Evolutionary conservation across 1,284 basidiomycete genomes (phyloP), one percentile per base, ranked within the genome.

Genomic region (Boletus mariae): DNA sequence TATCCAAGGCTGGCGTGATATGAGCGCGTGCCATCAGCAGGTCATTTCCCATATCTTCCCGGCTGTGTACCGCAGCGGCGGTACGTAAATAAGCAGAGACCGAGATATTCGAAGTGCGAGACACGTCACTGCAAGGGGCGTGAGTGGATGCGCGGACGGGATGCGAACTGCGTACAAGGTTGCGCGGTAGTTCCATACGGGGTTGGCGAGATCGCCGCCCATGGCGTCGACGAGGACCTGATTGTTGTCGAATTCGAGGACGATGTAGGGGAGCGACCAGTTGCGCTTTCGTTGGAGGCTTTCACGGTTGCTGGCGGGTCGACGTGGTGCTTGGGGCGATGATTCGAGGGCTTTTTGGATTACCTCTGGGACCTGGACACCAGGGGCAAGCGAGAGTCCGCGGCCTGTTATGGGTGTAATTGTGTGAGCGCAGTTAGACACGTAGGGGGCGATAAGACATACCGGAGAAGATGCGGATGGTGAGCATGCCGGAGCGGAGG

Each of bases 241-340:
- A 74, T 99, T 99, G 84, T 98, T 98, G 80, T 99, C 96, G 76
- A 98, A 99, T 73, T 98, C 95, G 59, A 98, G 84, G 38, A 97
- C 94, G 69, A 97, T 87, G 66, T 98, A 99, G 23, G 96, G 96
- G 32, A 99, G 79, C 92, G 93, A 98, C 94, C 94, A 97, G 69
- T 84, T 85, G 57, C 93, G 90, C 70, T 87, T 91, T 61, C 94
- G 80, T 68, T 95, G 92, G 70, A 95, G 75, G 65, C 88, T 92
- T 63, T 94, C 92, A 44, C 92, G 82, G 68, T 92, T 90, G 65
- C 81, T 83, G 2, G 79, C 77, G 2, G 82, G 81, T 35, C 73
- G 75, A 49, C 84, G 76, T 2, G 76, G 70, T 1, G 77, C 72
- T 34, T 75, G 79, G 45, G 74, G 80, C 40, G 74, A 69, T 10